Evolutionary conservation across 176 grass and related monocot species (phyloP).

Genomic region (Urochloa ruziziensis): DNA sequence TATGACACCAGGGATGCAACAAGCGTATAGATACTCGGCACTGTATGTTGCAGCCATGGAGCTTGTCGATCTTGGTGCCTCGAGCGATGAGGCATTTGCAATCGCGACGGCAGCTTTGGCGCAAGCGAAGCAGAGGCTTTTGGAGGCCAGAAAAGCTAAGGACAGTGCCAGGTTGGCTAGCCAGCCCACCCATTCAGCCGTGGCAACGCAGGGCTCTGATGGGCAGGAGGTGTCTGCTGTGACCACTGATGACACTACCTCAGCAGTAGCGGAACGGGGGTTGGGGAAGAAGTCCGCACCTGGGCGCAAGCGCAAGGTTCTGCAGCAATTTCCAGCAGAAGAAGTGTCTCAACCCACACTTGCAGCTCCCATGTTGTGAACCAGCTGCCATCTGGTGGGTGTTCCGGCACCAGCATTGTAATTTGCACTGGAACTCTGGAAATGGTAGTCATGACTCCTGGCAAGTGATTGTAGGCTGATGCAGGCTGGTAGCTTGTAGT

Average conservation of each 20-base stretch:
- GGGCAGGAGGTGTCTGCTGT: not conserved
- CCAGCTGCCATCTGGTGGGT: not conserved
- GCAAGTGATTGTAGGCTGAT: not conserved
- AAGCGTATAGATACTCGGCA: not conserved
- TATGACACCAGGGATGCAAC: not conserved
- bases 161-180: not conserved
- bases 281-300: not conserved
- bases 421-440: not conserved
- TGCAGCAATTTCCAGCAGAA: not conserved
- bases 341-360: not conserved
- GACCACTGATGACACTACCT: not conserved
- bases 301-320: not conserved
- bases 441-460: not conserved
- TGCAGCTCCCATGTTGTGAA: not conserved
- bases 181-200: not conserved
- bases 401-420: not conserved
- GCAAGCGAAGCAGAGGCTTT: not conserved
- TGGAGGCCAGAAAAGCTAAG: not conserved
- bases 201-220: not conserved
- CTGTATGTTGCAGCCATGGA: not conserved
- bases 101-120: not conserved
- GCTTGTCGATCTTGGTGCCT: not conserved
- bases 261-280: not conserved
- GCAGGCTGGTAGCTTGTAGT: not conserved
- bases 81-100: not conserved